Evolutionary conservation across 2,329 filamentous ascomycete species (phyloP).

Genomic region (Fusarium devonianum): DNA sequence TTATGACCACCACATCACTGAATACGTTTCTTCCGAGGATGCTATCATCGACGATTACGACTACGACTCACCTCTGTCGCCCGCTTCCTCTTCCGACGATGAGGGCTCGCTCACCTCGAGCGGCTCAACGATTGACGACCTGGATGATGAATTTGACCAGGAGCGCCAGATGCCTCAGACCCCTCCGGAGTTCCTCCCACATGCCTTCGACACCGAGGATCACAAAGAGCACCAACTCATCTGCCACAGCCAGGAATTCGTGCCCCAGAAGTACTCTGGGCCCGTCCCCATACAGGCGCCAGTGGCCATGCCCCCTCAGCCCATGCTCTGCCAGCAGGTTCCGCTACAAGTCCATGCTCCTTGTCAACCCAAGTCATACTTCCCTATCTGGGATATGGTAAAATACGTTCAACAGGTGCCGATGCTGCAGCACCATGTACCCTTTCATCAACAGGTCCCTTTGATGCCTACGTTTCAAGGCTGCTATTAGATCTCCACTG

Average conservation of each 20-base stretch:
- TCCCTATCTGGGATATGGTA: slow-evolving; percentile 61
- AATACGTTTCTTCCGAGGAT: slow-evolving; percentile 59
- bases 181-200: slow-evolving; percentile 51
- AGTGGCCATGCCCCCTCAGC: slow-evolving; percentile 37
- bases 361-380: slow-evolving; percentile 57
- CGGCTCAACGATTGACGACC: slow-evolving; percentile 60
- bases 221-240: slow-evolving; percentile 48
- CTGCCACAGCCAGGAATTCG: slow-evolving; percentile 56
- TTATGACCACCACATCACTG: slow-evolving; percentile 52
- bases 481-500: slow-evolving; percentile 51
- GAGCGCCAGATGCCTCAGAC: slow-evolving; percentile 51
- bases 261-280: slow-evolving; percentile 55
- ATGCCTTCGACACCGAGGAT: slow-evolving; percentile 57
- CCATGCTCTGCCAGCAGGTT: slow-evolving; percentile 44
- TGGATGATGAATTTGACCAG: slow-evolving; percentile 57
- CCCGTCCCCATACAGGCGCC: slow-evolving; percentile 44
- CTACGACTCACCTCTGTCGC: slow-evolving; percentile 57
- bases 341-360: slow-evolving; percentile 42
- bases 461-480: slow-evolving; percentile 61
- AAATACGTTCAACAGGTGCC: slow-evolving; percentile 60
- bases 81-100: slow-evolving; percentile 62
- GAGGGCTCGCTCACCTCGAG: slow-evolving; percentile 64
- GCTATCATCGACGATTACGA: slow-evolving; percentile 54
- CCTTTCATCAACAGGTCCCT: slow-evolving; percentile 62
- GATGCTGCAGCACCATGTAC: slow-evolving; percentile 56